Conservation (phyloP, 2,329 filamentous ascomycete genomes). For the Orbilia javanica region DNA sequence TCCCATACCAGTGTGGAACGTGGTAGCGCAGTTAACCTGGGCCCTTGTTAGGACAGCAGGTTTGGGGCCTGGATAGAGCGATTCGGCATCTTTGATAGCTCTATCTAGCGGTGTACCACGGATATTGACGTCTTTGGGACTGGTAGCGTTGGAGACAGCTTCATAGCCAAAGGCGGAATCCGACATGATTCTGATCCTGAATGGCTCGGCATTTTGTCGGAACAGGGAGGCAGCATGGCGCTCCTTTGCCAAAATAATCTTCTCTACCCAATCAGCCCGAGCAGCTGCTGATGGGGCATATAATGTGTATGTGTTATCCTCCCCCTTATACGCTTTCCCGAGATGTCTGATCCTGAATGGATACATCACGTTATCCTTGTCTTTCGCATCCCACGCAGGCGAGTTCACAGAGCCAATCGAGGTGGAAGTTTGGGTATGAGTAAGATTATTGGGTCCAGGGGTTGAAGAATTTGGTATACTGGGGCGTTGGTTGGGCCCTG, state of each 20-base stretch:
- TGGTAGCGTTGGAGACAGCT: constrained; percentile 72
- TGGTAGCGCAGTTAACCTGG: constrained; percentile 90
- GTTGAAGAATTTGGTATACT: constrained; percentile 66
- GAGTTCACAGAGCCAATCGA: constrained; percentile 71
- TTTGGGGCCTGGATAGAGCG: constrained; percentile 73
- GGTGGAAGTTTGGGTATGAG: constrained; percentile 76
- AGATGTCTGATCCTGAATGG: constrained; percentile 97
- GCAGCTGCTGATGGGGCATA: constrained; percentile 83
- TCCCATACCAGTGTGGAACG: constrained; percentile 75
- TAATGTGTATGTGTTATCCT: constrained; percentile 86
- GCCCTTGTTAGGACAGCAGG: constrained; percentile 85
- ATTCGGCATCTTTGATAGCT: constrained; percentile 88
- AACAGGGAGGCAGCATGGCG: constrained; percentile 88
- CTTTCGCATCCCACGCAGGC: constrained; percentile 63
- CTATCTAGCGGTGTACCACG: constrained; percentile 91
- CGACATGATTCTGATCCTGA: constrained; percentile 89
- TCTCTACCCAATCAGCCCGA: constrained; percentile 89
- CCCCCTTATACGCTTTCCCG: constrained; percentile 69
- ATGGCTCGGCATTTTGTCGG: constrained; percentile 94
- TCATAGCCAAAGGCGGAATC: constrained; percentile 92
- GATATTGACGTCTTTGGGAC: constrained; percentile 75
- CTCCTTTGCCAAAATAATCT: constrained; percentile 94
- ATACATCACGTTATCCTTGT: constrained; percentile 83
- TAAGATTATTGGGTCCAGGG: constrained; percentile 70
- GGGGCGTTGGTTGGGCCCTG: constrained; percentile 67